Conservation (phyloP, 1,284 basidiomycete genomes). For the Phenoliferia sp. region DNA sequence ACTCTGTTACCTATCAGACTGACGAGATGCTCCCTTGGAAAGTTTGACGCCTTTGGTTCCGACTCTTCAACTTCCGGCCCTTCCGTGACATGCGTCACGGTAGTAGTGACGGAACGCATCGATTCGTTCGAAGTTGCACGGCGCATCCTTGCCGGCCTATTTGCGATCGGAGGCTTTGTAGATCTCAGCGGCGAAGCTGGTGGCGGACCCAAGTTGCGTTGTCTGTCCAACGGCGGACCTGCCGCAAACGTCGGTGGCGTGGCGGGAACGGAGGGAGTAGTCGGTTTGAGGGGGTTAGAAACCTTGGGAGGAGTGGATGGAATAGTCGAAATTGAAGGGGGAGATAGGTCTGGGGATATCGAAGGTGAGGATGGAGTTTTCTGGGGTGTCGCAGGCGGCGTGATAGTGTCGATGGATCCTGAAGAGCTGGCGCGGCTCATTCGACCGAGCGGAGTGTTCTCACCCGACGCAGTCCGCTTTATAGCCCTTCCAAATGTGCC, state of each 20-base stretch:
- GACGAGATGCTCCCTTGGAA: conserved; percentile 46
- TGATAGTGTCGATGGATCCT: neutral
- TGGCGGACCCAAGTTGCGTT: too few species aligned
- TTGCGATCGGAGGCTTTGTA: neutral
- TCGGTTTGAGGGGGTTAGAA: too few species aligned
- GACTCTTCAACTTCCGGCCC: conserved; percentile 12
- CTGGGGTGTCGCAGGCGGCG: neutral
- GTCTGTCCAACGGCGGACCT: too few species aligned
- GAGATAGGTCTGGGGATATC: neutral
- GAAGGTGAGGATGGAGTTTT: neutral
- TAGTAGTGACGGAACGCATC: conserved; percentile 18
- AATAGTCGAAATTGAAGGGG: too few species aligned
- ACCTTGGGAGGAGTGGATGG: too few species aligned
- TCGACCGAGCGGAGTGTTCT: neutral
- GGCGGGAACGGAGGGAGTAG: too few species aligned
- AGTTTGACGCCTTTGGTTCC: conserved; percentile 36
- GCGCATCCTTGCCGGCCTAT: neutral
- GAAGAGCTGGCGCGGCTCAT: neutral
- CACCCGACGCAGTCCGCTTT: neutral
- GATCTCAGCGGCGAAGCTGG: neutral
- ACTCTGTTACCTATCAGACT: too few species aligned
- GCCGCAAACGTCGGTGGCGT: too few species aligned
- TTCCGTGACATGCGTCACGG: conserved; percentile 9
- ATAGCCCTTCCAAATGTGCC: neutral
- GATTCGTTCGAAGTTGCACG: conserved; percentile 12